Evolutionary conservation across 345 rosid species (phyloP).

Genomic region (Syzygium grande): DNA sequence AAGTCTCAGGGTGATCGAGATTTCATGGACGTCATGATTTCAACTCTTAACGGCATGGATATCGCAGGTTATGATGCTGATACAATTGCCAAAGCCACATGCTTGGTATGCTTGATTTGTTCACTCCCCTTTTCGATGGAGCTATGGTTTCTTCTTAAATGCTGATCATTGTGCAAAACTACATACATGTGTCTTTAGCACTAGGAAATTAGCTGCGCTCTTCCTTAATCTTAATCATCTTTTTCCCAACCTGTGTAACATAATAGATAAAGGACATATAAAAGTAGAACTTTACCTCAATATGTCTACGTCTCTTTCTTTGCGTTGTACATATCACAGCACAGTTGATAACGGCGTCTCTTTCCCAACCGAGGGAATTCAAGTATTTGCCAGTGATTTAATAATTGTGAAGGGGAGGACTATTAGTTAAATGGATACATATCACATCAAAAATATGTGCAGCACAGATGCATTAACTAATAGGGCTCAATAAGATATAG

Average conservation of each 20-base stretch:
- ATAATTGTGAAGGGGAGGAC: not conserved
- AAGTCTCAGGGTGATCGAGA: not conserved
- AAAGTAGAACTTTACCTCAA: not conserved
- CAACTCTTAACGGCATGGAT: not conserved
- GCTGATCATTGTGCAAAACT: not conserved
- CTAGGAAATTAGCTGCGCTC: not conserved
- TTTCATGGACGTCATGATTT: slow-evolving; percentile 12
- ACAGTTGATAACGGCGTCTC: not conserved
- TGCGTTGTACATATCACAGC: not conserved
- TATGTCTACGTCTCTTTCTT: not conserved
- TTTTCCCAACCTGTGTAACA: not conserved
- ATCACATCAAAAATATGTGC: not conserved
- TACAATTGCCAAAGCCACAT: not conserved
- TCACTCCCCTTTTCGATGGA: not conserved
- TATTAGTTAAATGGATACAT: not conserved
- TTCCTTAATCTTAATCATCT: not conserved
- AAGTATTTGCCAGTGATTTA: not conserved
- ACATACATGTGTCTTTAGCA: not conserved
- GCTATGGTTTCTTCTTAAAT: not conserved
- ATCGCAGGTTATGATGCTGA: not conserved
- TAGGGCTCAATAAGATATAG: too few relatives aligned
- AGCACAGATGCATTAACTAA: not conserved
- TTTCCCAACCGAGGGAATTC: not conserved
- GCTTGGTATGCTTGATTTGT: not conserved
- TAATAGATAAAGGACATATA: not conserved